phyloP scores from a whole-genome alignment of 306 rosid genomes.

The Elaeagnus macrophylla region DNA sequence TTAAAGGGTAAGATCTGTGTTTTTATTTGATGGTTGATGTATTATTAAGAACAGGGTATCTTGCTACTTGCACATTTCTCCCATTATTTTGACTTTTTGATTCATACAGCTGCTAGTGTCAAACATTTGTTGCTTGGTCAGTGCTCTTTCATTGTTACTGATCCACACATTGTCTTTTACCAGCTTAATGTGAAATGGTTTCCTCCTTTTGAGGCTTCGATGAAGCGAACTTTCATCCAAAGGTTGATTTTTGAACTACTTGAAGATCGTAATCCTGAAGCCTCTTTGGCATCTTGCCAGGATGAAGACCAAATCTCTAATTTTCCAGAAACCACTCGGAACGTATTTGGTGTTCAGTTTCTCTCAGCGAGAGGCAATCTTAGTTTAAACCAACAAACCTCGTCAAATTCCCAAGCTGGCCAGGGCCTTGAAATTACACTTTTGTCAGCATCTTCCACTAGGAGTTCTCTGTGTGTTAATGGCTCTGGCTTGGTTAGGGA shows the following conservation, averaged over 20 bases:
- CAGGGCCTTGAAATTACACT: constrained; percentile 71
- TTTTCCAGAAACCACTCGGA: constrained; percentile 31
- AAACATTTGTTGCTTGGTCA: neutral
- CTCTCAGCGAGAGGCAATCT: constrained; percentile 32
- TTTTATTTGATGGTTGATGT: neutral
- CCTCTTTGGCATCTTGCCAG: constrained; percentile 39
- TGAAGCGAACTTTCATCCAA: constrained; percentile 83
- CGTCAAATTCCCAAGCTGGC: constrained; percentile 37
- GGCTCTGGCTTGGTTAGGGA: constrained; percentile 72
- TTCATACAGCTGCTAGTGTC: constrained; percentile 1
- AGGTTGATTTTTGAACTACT: constrained; percentile 66
- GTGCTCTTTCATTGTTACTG: constrained; percentile 2
- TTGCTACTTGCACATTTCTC: neutral
- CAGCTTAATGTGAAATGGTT: constrained; percentile 90
- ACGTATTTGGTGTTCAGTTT: constrained; percentile 27
- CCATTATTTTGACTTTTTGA: neutral
- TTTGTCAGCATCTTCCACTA: constrained; percentile 53
- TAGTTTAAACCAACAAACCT: constrained; percentile 27
- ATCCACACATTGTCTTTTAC: constrained; percentile 4
- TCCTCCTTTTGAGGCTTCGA: constrained; percentile 79
- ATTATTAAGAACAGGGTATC: neutral
- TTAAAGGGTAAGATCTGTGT: neutral
- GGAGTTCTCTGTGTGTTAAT: constrained; percentile 38
- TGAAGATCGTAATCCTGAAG: constrained; percentile 37
- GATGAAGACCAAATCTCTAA: constrained; percentile 28